Base-by-base conservation (phyloP, 805 yeast species). In the Blastobotrys peoriensis region DNA sequence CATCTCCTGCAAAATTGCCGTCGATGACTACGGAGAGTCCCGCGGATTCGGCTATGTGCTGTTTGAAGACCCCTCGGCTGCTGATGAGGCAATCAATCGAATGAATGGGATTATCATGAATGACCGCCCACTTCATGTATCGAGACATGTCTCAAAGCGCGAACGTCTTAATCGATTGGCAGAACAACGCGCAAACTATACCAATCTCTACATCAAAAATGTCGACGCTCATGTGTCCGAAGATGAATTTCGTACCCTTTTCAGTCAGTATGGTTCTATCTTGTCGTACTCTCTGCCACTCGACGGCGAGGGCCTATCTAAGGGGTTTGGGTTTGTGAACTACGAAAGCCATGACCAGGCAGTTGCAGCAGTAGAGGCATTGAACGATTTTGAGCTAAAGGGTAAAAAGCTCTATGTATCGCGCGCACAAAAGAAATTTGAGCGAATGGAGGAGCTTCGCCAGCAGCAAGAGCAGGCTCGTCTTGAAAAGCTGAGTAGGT, bases 1-100 rank as follows among this genome's bases (percentile, higher is more conserved):
- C 48, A 66, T 70, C 57, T 65, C 75, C 3, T 66, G 77, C 48
- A 76, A 76, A 49, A 63, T 76, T 13, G 71, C 76, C 5, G 60
- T 63, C 43, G 74, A 75, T 49, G 74, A 71, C 22, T 64, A 54
- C 46, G 76, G 77, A 9, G 57, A 56, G 19, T 66, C 72, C 22
- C 67, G 65, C 51, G 77, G 80, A 19, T 78, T 72, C 59, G 93
- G 91, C 5, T 84, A 84, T 62, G 74, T 85, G 15, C 81, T 83
- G 49, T 84, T 72, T 57, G 67, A 73, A 41, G 64, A 69, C 45
- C 74, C 76, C 38, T 70, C 69, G 8, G 75, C 76, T 66, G 88
- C 94, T 2, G 68, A 79, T 36, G 60, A 63, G 18, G 87, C 91
- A 33, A 79, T 83, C 33, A 64, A 71, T 17, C 62, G 68, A 44